Conservation (phyloP, 2,329 filamentous ascomycete genomes). For the Clarireedia homoeocarpa region DNA sequence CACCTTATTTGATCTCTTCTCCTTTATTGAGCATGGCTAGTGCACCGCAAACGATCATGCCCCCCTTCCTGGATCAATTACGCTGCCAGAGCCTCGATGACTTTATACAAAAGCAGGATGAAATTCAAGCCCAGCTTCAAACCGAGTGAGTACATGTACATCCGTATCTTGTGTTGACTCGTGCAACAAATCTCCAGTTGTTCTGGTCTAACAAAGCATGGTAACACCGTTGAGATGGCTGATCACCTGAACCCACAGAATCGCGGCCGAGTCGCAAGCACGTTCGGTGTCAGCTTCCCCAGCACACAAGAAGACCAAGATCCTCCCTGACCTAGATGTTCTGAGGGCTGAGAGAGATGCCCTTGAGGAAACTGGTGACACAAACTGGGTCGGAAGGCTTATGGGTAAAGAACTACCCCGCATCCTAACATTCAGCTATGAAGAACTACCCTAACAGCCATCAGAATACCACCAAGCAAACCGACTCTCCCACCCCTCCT, state of each 20-base stretch:
- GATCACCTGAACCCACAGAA: not conserved
- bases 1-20: no score
- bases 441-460: constrained; percentile 1
- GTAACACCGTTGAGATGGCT: not conserved
- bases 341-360: constrained; percentile 14
- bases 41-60: not conserved
- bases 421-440: not conserved
- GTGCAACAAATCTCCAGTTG: no score
- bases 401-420: constrained; percentile 14
- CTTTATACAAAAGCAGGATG: not conserved
- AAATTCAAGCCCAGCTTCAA: not conserved
- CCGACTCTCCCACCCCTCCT: constrained; percentile 1
- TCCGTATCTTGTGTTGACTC: no score
- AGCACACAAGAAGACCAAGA: constrained; percentile 13
- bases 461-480: constrained; percentile 23
- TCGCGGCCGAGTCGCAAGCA: not conserved
- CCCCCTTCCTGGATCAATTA: not conserved
- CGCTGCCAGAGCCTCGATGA: not conserved
- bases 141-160: not conserved
- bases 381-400: constrained; percentile 27
- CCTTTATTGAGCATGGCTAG: not conserved
- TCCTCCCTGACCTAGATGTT: constrained; percentile 6
- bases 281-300: not conserved
- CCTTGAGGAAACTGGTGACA: constrained; percentile 19
- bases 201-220: not conserved